A percentile compares a stretch with the other conserved stretches of the same genome.
These are phyloP conservation scores for Podaxis sp. DNA, from an alignment of 768 basidiomycete genomes.

Conservation along the genomic window DNA sequence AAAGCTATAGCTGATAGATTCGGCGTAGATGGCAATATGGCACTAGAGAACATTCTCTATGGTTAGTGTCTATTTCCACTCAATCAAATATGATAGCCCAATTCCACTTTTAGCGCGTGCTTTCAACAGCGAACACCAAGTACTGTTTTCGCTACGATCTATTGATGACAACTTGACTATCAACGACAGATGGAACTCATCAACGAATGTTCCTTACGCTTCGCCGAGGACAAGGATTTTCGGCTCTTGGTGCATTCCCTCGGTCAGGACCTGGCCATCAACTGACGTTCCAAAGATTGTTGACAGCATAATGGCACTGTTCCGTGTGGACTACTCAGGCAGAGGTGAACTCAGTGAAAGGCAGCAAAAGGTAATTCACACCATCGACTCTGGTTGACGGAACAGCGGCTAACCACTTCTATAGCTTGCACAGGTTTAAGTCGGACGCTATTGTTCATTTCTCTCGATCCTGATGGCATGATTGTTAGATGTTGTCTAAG, in stretches of 20 bases:
- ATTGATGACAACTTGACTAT: neutral
- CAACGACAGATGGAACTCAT: conserved; percentile 77
- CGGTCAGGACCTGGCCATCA: neutral
- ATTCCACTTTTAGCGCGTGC: conserved; percentile 60
- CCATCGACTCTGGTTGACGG: neutral
- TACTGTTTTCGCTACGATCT: conserved; percentile 19
- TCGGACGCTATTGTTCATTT: conserved; percentile 19
- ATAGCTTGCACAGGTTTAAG: conserved; percentile 71
- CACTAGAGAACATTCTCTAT: conserved; percentile 88
- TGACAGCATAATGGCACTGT: conserved; percentile 96
- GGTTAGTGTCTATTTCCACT: conserved; percentile 35
- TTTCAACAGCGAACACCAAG: conserved; percentile 91
- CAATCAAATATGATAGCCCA: neutral
- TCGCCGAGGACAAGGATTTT: conserved; percentile 87
- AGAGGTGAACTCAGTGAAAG: conserved; percentile 92
- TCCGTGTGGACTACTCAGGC: conserved; percentile 90
- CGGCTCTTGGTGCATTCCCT: conserved; percentile 49
- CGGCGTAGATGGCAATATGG: conserved; percentile 86
- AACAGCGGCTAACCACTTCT: neutral
- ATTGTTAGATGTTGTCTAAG: conserved; percentile 77
- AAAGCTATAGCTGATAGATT: conserved; percentile 88
- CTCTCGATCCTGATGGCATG: neutral
- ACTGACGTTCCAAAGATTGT: conserved; percentile 57
- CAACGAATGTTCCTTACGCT: conserved; percentile 82
- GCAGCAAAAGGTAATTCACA: conserved; percentile 72